Evolutionary conservation across 768 basidiomycete species (phyloP).

Genomic region (Glaciozyma antarctica): DNA sequence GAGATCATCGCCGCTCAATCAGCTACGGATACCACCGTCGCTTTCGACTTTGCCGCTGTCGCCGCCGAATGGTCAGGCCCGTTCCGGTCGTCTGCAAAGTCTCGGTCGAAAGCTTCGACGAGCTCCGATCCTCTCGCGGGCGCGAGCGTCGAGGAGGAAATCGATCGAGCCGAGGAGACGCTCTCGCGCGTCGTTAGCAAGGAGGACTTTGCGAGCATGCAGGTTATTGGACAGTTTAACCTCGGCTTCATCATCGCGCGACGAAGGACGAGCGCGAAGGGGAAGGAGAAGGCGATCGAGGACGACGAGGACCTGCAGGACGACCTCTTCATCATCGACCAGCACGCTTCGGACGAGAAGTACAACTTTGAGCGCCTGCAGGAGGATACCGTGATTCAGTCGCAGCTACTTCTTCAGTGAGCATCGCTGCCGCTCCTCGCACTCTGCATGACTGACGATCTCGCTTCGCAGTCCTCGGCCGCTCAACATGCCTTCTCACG

Average conservation of each 20-base stretch:
- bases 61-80: constrained; percentile 4
- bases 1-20: constrained; percentile 14
- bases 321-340: constrained; percentile 92
- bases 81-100: background rate
- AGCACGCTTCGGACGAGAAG: constrained; percentile 96
- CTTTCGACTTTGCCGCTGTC: constrained; percentile 12
- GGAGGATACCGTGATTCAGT: constrained; percentile 75
- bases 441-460: background rate
- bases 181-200: constrained; percentile 80
- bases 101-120: background rate
- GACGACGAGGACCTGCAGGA: constrained; percentile 39
- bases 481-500: constrained; percentile 76
- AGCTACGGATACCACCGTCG: constrained; percentile 15
- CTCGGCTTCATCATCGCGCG: constrained; percentile 84
- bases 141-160: constrained; percentile 13
- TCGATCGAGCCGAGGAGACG: constrained; percentile 50
- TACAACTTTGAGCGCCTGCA: constrained; percentile 96
- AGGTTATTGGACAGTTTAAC: constrained; percentile 87
- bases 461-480: constrained; percentile 52
- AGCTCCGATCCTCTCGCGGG: constrained; percentile 3
- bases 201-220: constrained; percentile 72
- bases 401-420: constrained; percentile 72
- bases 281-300: background rate
- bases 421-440: constrained; percentile 30
- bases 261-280: constrained; percentile 39